phyloP scores from a whole-genome alignment of 2,329 filamentous ascomycete genomes.

The Exutisphaerella laricina region DNA sequence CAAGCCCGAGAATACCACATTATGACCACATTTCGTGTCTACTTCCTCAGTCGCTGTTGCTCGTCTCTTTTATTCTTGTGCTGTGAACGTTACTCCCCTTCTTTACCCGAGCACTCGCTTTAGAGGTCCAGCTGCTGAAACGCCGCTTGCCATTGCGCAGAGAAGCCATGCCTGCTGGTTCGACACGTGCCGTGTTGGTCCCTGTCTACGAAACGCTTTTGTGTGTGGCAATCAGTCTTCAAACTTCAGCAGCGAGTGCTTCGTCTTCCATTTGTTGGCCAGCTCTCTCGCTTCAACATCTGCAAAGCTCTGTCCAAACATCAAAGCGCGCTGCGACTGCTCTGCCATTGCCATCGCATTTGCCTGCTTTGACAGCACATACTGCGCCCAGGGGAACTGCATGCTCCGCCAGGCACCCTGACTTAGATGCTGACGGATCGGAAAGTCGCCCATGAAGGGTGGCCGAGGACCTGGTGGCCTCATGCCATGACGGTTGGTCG shows the following conservation, averaged over 20 bases:
- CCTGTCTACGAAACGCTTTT: too few species aligned
- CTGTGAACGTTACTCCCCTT: too few species aligned
- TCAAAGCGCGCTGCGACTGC: slow-evolving; percentile 3
- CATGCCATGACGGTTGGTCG: neutral
- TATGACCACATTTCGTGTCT: too few species aligned
- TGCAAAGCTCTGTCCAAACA: slow-evolving; percentile 7
- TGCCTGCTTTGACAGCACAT: slow-evolving; percentile 4
- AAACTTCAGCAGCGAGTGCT: slow-evolving; percentile 12
- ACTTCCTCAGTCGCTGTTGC: too few species aligned
- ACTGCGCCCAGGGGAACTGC: slow-evolving; percentile 6
- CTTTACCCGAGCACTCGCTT: too few species aligned
- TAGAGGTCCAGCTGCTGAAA: too few species aligned
- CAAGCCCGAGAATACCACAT: too few species aligned
- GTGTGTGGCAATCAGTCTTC: too few species aligned
- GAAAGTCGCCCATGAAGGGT: slow-evolving; percentile 1
- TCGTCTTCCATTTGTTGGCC: slow-evolving; percentile 4
- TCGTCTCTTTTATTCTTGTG: too few species aligned
- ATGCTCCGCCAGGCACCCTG: slow-evolving; percentile 4
- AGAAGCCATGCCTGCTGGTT: too few species aligned
- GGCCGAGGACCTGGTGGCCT: slow-evolving; percentile 1
- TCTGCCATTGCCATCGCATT: slow-evolving; percentile 6
- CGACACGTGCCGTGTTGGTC: too few species aligned
- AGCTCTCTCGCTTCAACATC: slow-evolving; percentile 8
- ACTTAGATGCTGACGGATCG: neutral
- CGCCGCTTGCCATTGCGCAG: too few species aligned